phyloP scores from a whole-genome alignment of 73 alveolate species.

The Paramecium bursaria region DNA sequence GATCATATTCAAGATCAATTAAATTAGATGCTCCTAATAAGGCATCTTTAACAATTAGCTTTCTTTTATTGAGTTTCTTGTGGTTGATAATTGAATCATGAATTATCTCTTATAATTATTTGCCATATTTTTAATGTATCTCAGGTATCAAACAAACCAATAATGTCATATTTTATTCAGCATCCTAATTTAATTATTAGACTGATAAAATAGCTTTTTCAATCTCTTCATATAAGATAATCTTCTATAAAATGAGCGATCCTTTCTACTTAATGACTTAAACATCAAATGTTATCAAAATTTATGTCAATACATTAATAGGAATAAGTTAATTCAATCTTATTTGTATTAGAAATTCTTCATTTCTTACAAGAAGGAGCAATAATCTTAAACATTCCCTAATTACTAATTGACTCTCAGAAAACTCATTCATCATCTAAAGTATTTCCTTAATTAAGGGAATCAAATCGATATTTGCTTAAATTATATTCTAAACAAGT shows the following conservation, averaged over 20 bases:
- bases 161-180: conserved; percentile 16
- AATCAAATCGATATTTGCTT: not conserved
- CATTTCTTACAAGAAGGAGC: not conserved
- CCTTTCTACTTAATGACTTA: conserved; percentile 36
- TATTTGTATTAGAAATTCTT: not conserved
- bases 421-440: not conserved
- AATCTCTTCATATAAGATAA: conserved; percentile 4
- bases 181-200: not conserved
- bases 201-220: conserved; percentile 21
- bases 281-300: not conserved
- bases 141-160: conserved; percentile 46
- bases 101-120: not conserved
- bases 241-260: not conserved
- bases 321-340: conserved; percentile 15
- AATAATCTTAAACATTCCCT: conserved; percentile 28
- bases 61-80: not conserved
- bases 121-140: not conserved
- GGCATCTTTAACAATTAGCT: conserved; percentile 25
- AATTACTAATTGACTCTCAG: conserved; percentile 1
- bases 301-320: conserved; percentile 1
- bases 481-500: not conserved
- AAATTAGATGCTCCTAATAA: too few relatives aligned
- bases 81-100: not conserved
- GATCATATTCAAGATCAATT: conserved; percentile 8
- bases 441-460: not conserved